Conservation (phyloP, 2,329 filamentous ascomycete genomes). For the Ceratocystis cubensis region DNA sequence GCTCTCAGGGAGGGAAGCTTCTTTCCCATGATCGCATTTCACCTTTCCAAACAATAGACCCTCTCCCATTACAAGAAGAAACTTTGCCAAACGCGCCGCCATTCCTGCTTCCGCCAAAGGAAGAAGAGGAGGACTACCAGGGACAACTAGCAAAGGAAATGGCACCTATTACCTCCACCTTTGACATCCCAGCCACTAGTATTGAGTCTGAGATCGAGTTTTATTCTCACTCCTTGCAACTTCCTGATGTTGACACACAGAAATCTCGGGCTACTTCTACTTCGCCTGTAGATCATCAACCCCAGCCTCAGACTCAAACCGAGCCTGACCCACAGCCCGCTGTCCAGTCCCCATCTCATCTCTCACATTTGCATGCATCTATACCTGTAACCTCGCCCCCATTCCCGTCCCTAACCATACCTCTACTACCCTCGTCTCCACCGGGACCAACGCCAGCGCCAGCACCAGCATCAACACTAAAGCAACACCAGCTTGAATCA, state of each 20-base stretch:
- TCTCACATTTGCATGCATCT: not conserved
- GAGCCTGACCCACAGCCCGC: not conserved
- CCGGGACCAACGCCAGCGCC: not conserved
- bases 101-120: not conserved
- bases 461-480: not conserved
- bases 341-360: not conserved
- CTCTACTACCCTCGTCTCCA: not conserved
- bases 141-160: not conserved
- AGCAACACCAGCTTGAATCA: not conserved
- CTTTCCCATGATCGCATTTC: not conserved
- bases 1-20: not conserved
- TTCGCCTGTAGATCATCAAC: not conserved
- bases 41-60: not conserved
- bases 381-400: not conserved
- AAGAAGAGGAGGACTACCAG: not conserved
- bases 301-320: not conserved
- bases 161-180: not conserved
- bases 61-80: not conserved
- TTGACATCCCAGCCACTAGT: not conserved
- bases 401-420: not conserved
- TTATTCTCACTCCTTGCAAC: not conserved
- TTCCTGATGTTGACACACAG: not conserved
- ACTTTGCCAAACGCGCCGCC: slow-evolving; percentile 3
- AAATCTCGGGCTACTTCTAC: not conserved
- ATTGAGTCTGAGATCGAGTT: not conserved